Conservation (phyloP, 2,329 filamentous ascomycete genomes). For the Fusarium sp. region DNA sequence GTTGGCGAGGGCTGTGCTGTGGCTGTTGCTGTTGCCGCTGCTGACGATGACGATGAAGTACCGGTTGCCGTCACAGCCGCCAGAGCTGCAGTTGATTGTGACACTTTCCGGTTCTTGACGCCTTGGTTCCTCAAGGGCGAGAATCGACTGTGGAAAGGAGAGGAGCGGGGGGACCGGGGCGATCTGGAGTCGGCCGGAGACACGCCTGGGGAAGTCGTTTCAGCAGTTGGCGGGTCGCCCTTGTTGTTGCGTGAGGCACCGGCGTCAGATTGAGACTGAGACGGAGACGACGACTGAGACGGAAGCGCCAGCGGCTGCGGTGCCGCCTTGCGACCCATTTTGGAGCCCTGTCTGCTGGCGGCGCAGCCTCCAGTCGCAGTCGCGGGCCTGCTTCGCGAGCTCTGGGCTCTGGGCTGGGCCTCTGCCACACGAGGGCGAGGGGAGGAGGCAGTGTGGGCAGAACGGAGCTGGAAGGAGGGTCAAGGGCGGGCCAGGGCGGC, state of each 20-base stretch:
- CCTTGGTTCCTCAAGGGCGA: conserved; percentile 46
- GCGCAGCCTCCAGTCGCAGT: conserved; percentile 33
- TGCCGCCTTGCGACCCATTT: conserved; percentile 68
- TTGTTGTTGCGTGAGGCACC: conserved; percentile 46
- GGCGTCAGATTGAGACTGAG: conserved; percentile 49
- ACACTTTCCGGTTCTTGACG: conserved; percentile 38
- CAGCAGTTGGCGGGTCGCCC: conserved; percentile 45
- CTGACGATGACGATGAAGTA: conserved; percentile 5
- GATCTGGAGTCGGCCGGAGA: conserved; percentile 52
- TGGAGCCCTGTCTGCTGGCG: conserved; percentile 41
- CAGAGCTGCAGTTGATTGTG: conserved; percentile 37
- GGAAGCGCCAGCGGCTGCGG: conserved; percentile 66
- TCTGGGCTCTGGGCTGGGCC: conserved; percentile 12
- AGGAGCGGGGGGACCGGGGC: conserved; percentile 57
- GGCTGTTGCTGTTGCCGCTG: neutral
- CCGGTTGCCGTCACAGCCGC: conserved; percentile 16
- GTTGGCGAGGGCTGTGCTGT: conserved; percentile 20
- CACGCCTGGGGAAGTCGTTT: conserved; percentile 44
- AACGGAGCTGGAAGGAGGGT: conserved; percentile 29
- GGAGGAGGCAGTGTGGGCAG: conserved; percentile 33
- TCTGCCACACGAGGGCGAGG: conserved; percentile 21
- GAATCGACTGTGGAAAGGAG: conserved; percentile 56
- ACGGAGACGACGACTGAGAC: conserved; percentile 33
- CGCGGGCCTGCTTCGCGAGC: conserved; percentile 38
- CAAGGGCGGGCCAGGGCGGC: conserved; percentile 34